phyloP scores from a whole-genome alignment of 1,139 yeast genomes.

The Suhomyces chickasaworum region DNA sequence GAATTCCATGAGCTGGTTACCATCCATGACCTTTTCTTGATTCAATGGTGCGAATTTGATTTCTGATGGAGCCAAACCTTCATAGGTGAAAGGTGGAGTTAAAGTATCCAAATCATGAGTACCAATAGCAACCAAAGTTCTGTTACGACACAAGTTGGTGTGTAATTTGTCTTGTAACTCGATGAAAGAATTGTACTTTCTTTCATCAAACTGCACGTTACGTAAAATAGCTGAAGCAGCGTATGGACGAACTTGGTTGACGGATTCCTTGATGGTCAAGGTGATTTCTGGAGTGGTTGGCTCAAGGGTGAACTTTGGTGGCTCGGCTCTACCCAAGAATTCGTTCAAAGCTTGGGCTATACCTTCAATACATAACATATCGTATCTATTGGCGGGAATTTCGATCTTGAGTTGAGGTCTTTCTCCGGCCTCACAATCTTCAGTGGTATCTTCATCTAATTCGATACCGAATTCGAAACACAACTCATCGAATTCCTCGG shows the following conservation, averaged over 20 bases:
- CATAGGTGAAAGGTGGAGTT: constrained; percentile 84
- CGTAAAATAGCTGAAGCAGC: constrained; percentile 94
- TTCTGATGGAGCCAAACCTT: constrained; percentile 78
- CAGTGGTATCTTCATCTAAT: constrained; percentile 92
- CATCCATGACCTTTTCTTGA: constrained; percentile 76
- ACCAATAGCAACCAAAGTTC: constrained; percentile 97
- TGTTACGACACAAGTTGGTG: constrained; percentile 91
- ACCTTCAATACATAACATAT: constrained; percentile 97
- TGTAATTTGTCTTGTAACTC: constrained; percentile 96
- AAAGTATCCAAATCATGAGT: constrained; percentile 91
- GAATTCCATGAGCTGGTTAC: constrained; percentile 80
- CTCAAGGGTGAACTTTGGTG: constrained; percentile 68
- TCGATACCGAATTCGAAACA: constrained; percentile 98
- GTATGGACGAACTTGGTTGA: constrained; percentile 78
- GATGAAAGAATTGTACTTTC: constrained; percentile 91
- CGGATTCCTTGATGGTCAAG: constrained; percentile 74
- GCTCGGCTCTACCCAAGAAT: constrained; percentile 67
- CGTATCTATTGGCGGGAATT: constrained; percentile 97
- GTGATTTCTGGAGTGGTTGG: constrained; percentile 63
- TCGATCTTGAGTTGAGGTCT: constrained; percentile 97
- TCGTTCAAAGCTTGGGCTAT: constrained; percentile 93
- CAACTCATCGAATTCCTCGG: constrained; percentile 92
- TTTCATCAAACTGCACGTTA: constrained; percentile 75
- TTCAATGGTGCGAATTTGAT: constrained; percentile 83
- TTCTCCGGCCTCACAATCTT: constrained; percentile 74